phyloP scores from a whole-genome alignment of 2,329 filamentous ascomycete species.

The Diaporthe ilicicola region DNA sequence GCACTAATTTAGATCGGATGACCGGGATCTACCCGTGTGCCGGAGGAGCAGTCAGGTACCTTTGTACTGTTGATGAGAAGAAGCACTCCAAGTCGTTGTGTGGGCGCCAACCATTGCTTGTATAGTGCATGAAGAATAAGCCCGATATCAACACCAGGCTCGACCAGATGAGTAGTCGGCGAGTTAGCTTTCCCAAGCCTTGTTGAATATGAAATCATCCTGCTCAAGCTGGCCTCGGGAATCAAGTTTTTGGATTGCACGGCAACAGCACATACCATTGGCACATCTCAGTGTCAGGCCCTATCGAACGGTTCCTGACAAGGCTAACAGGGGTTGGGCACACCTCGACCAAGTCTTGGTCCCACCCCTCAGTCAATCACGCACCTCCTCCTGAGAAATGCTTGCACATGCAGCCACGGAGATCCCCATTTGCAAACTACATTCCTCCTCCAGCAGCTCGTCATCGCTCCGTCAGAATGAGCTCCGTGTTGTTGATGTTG shows the following conservation, averaged over 20 bases:
- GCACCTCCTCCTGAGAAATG: not conserved
- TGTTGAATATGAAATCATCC: not conserved
- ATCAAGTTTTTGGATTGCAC: not conserved
- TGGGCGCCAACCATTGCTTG: not conserved
- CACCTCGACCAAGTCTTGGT: not conserved
- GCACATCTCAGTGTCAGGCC: not conserved
- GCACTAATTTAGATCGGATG: conserved; percentile 20
- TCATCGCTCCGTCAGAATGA: conserved; percentile 9
- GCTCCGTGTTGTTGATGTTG: not conserved
- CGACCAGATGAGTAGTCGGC: too few relatives aligned
- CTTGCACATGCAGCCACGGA: not conserved
- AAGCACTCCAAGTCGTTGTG: not conserved
- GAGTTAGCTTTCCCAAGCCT: not conserved
- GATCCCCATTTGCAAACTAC: conserved; percentile 16
- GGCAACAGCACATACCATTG: too few relatives aligned
- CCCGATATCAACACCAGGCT: not conserved
- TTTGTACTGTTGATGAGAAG: not conserved
- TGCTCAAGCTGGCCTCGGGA: not conserved
- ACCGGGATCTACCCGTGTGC: conserved; percentile 25
- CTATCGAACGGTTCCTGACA: conserved; percentile 1
- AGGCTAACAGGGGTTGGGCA: not conserved
- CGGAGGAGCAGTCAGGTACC: conserved; percentile 6
- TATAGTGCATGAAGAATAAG: not conserved
- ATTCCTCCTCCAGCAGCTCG: not conserved
- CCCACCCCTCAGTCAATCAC: conserved; percentile 18